These are phyloP conservation scores for Aspergillus haitiensis DNA, from an alignment of 495 filamentous ascomycete genomes.

Conservation along the genomic window DNA sequence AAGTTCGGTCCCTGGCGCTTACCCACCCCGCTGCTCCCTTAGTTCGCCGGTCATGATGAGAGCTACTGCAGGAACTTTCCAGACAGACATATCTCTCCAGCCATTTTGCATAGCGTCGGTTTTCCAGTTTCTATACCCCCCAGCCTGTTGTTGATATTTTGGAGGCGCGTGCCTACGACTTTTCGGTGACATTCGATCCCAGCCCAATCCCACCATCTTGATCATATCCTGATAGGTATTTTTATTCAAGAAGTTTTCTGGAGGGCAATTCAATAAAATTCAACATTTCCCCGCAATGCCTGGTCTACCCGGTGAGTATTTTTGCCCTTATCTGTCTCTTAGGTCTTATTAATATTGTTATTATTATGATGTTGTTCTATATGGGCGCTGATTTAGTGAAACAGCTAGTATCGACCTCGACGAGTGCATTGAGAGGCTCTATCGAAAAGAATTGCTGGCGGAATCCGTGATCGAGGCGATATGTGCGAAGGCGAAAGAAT, in stretches of 20 bases:
- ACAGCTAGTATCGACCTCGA: constrained; percentile 95
- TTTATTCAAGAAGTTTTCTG: constrained; percentile 14
- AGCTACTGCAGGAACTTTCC: constrained; percentile 31
- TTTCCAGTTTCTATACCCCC: constrained; percentile 6
- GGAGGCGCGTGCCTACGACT: not conserved
- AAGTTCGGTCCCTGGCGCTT: constrained; percentile 17
- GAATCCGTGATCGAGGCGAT: constrained; percentile 99
- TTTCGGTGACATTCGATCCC: constrained; percentile 8
- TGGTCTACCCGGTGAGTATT: constrained; percentile 75
- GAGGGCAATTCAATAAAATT: constrained; percentile 16
- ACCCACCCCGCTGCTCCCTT: constrained; percentile 17
- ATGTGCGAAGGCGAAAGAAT: constrained; percentile 97
- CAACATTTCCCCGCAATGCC: constrained; percentile 58
- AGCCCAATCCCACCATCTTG: constrained; percentile 6
- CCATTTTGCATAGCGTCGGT: constrained; percentile 17
- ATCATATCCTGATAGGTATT: constrained; percentile 23
- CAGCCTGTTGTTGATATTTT: constrained; percentile 14
- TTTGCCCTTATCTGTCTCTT: not conserved
- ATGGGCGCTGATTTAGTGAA: constrained; percentile 1
- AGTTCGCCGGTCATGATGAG: constrained; percentile 33
- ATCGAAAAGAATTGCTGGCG: constrained; percentile 92
- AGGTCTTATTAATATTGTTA: not conserved
- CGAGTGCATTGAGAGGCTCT: constrained; percentile 93
- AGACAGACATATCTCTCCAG: constrained; percentile 28
- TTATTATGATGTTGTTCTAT: not conserved